Conservation (phyloP, 2,329 filamentous ascomycete species). For the Stenocarpella maydis region DNA sequence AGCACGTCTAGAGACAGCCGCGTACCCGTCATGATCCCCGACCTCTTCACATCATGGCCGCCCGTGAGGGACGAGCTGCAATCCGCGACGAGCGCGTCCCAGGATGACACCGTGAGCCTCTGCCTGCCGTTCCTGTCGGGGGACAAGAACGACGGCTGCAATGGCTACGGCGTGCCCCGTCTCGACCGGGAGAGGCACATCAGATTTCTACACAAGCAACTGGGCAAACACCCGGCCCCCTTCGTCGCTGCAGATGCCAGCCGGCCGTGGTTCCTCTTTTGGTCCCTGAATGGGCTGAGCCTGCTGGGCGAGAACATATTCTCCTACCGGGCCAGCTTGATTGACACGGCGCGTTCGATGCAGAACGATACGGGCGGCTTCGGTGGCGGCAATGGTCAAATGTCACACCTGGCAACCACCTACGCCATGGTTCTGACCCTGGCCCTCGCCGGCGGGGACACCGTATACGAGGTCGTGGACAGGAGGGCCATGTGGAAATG, state of each 20-base stretch:
- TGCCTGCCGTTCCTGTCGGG: constrained; percentile 75
- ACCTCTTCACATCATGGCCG: constrained; percentile 66
- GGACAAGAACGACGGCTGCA: constrained; percentile 62
- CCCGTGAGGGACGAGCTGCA: constrained; percentile 70
- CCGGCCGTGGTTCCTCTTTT: constrained; percentile 94
- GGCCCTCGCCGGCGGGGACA: constrained; percentile 77
- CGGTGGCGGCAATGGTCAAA: constrained; percentile 91
- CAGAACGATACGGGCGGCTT: constrained; percentile 89
- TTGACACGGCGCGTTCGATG: constrained; percentile 79
- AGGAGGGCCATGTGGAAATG: constrained; percentile 89
- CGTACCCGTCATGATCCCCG: constrained; percentile 52
- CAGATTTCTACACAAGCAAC: constrained; percentile 66
- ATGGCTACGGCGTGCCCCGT: constrained; percentile 75
- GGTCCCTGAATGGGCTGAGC: constrained; percentile 80
- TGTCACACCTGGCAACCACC: constrained; percentile 85
- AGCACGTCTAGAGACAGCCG: constrained; percentile 25
- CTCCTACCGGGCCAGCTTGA: constrained; percentile 73
- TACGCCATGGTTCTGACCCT: constrained; percentile 86
- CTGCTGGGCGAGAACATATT: constrained; percentile 78
- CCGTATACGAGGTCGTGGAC: constrained; percentile 79
- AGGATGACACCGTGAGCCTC: constrained; percentile 73
- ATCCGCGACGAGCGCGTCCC: constrained; percentile 73
- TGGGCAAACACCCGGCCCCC: constrained; percentile 69
- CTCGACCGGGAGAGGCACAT: constrained; percentile 72
- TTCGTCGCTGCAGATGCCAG: constrained; percentile 85